These are phyloP conservation scores for Crithidia brevicula DNA, from an alignment of 208 protist genomes.

Conservation along the genomic window DNA sequence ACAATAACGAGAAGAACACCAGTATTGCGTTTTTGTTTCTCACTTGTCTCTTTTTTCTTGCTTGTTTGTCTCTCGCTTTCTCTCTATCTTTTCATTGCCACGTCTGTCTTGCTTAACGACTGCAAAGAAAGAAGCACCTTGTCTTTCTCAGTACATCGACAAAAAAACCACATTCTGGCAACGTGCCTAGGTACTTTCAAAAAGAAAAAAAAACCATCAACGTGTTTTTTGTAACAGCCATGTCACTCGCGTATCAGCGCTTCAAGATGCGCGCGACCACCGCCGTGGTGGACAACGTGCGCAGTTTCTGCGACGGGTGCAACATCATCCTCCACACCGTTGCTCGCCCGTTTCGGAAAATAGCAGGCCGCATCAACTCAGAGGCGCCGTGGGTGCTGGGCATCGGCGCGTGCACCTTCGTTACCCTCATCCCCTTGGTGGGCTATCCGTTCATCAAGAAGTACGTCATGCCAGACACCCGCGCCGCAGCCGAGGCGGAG, in stretches of 20 bases:
- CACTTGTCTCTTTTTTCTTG: background rate
- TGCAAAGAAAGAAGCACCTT: too few relatives aligned
- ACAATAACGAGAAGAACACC: too few relatives aligned
- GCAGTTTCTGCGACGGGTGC: conserved; percentile 68
- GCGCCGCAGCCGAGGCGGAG: conserved; percentile 73
- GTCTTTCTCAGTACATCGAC: too few relatives aligned
- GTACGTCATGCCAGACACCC: conserved; percentile 51
- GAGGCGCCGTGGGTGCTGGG: conserved; percentile 85
- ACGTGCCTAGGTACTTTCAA: too few relatives aligned
- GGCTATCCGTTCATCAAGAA: conserved; percentile 72
- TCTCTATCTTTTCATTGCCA: conserved; percentile 19
- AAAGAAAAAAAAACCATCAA: conserved; percentile 11
- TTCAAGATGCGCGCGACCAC: conserved; percentile 81
- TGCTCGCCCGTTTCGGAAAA: conserved; percentile 39
- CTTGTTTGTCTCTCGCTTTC: conserved; percentile 8
- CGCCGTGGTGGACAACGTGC: conserved; percentile 54
- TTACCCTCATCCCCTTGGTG: conserved; percentile 61
- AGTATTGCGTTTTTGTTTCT: too few relatives aligned
- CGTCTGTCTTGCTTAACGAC: too few relatives aligned
- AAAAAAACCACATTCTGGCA: too few relatives aligned
- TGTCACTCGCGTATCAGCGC: conserved; percentile 77
- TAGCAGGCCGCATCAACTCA: conserved; percentile 49
- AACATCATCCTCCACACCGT: conserved; percentile 51
- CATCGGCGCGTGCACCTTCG: conserved; percentile 44
- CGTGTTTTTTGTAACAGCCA: conserved; percentile 79